Base-by-base conservation (phyloP, 345 rosid species). In the Eutrema heterophyllum region DNA sequence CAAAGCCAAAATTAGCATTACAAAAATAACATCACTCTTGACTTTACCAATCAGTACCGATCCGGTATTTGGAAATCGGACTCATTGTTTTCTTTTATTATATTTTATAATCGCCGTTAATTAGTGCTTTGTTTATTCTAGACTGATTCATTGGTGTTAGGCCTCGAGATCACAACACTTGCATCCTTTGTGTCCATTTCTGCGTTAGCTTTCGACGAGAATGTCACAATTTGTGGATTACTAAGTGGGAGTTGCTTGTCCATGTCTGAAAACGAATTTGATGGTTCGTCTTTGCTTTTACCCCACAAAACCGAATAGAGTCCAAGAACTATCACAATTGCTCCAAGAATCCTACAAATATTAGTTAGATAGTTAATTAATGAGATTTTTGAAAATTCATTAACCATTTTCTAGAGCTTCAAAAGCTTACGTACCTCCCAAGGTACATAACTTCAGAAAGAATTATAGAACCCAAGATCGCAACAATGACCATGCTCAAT, bases 231-330 rank as follows among this genome's bases (percentile, higher is more conserved):
- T 63, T 76, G 65, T 45, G 64, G 70, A 40, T 13, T 57, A 64
- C 18, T 70, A 71, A 71, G 76, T 70, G 80, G 76, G 12, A 71
- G 63, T 15, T 77, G 68, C 18, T 14, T 78, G 52, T 72, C 78
- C 33, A 52, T 60, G 73, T 67, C 81, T 9, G 73, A 14, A 67
- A 59, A 66, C 29, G 80, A 43, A 39, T 30, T n/a, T 4, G 54
- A 13, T 16, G 61, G 43, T 64, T 78, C 73, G 78, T 93, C 97
- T 71, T 84, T 85, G 76, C 87, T 83, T 60, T 89, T 87, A 5
- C 96, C 96, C 98, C 97, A 93, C 29, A 93, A 75, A 38, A 90
- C 89, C 9, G 86, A 58, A 29, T 93, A 90, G 10, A 93, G 79
- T 8, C 98, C 98, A 15, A 77, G 49, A 3, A 88, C 86, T 69